phyloP scores from a whole-genome alignment of 2,329 filamentous ascomycete species.

The Penicillium sp. region DNA sequence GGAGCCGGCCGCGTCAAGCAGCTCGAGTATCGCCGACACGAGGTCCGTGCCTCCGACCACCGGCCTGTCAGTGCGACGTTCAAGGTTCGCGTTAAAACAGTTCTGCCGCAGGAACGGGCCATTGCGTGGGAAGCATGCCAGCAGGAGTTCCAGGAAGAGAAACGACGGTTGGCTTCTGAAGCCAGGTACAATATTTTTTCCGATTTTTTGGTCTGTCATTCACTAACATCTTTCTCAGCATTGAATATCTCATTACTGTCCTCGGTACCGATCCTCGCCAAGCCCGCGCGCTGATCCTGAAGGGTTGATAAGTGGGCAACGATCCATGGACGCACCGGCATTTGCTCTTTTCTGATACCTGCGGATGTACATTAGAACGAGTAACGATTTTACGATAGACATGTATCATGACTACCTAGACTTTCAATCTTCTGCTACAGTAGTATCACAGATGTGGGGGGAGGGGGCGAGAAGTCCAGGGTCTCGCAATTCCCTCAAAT shows the following conservation, averaged over 20 bases:
- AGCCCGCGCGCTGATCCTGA: conserved; percentile 47
- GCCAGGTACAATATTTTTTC: conserved; percentile 67
- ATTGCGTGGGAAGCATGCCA: conserved; percentile 70
- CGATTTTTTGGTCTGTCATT: background rate
- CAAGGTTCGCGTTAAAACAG: conserved; percentile 77
- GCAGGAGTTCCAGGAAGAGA: conserved; percentile 70
- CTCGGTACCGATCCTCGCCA: conserved; percentile 57
- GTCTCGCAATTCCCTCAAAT: background rate
- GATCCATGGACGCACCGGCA: background rate
- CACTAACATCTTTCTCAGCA: conserved; percentile 41
- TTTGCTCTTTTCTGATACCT: conserved; percentile 3
- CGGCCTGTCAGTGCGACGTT: conserved; percentile 86
- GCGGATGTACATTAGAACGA: conserved; percentile 30
- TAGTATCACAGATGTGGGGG: background rate
- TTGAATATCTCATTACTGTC: conserved; percentile 64
- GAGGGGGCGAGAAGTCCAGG: background rate
- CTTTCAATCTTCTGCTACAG: background rate
- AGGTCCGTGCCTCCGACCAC: conserved; percentile 88
- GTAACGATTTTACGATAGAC: conserved; percentile 41
- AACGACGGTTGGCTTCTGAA: conserved; percentile 64
- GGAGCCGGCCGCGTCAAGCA: conserved; percentile 80
- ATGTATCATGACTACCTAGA: conserved; percentile 31
- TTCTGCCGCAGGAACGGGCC: conserved; percentile 65
- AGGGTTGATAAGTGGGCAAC: conserved; percentile 10
- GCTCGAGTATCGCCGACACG: conserved; percentile 82